Conservation (phyloP, 169 alveolate species). For the Plasmodium gallinaceum region DNA sequence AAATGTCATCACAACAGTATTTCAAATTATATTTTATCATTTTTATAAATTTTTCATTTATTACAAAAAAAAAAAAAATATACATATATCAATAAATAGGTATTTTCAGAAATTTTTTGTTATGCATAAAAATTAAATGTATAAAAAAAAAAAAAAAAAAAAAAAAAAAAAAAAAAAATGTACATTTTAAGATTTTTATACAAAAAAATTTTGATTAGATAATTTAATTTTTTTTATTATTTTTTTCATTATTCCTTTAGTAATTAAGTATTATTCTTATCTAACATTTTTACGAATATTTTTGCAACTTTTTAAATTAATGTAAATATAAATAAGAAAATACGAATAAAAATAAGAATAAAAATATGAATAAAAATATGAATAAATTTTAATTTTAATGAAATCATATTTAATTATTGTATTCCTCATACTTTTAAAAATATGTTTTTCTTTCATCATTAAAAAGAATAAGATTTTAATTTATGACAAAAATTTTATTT, state of each 20-base stretch:
- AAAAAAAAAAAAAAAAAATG: too few relatives aligned
- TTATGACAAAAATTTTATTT: neutral
- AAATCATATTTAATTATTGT: conserved; percentile 29
- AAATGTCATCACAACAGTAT: conserved; percentile 72
- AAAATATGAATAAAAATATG: conserved; percentile 3
- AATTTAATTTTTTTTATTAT: too few relatives aligned
- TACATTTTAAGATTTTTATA: too few relatives aligned
- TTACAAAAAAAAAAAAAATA: conserved; percentile 9
- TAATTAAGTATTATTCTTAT: too few relatives aligned
- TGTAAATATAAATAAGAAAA: too few relatives aligned
- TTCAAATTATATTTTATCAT: conserved; percentile 66
- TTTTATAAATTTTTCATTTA: conserved; percentile 2
- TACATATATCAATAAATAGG: neutral
- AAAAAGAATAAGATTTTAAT: conserved; percentile 10
- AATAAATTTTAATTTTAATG: conserved; percentile 36
- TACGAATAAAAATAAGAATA: neutral
- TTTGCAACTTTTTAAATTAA: too few relatives aligned
- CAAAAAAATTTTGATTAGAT: too few relatives aligned
- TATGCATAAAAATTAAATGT: too few relatives aligned
- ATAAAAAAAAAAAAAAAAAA: too few relatives aligned
- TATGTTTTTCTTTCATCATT: conserved; percentile 26
- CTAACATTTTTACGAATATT: too few relatives aligned
- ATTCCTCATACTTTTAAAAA: conserved; percentile 10
- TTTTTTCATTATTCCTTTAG: too few relatives aligned
- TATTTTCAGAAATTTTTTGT: neutral